phyloP scores from a whole-genome alignment of 495 filamentous ascomycete genomes.

The Echria macrotheca region DNA sequence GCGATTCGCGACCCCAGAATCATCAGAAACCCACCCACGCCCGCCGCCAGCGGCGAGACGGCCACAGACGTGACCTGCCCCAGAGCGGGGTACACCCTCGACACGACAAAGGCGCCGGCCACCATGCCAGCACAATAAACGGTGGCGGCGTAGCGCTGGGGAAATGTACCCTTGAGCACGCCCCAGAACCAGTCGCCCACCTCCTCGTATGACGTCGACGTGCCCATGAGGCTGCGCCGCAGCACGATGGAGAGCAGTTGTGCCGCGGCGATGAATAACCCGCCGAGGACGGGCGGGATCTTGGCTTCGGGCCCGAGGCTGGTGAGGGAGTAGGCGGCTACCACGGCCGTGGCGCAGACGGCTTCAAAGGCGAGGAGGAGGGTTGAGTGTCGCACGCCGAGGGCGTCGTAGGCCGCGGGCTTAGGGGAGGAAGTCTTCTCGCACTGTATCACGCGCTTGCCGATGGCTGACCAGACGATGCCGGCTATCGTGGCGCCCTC shows the following conservation, averaged over 20 bases:
- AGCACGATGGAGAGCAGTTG: slow-evolving; percentile 43
- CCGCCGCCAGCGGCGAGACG: slow-evolving; percentile 28
- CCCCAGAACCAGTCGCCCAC: slow-evolving; percentile 43
- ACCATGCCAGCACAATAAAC: slow-evolving; percentile 42
- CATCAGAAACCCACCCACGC: slow-evolving; percentile 46
- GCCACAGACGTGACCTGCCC: slow-evolving; percentile 15
- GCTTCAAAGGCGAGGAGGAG: slow-evolving; percentile 29
- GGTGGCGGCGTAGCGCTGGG: slow-evolving; percentile 28
- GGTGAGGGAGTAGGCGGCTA: slow-evolving; percentile 22
- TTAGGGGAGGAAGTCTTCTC: not conserved
- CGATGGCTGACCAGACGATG: slow-evolving; percentile 31
- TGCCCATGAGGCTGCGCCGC: slow-evolving; percentile 41
- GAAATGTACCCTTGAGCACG: slow-evolving; percentile 18
- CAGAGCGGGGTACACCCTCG: slow-evolving; percentile 23
- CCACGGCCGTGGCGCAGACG: slow-evolving; percentile 24
- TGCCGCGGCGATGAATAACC: slow-evolving; percentile 43
- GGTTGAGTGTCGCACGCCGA: slow-evolving; percentile 23
- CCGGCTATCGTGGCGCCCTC: slow-evolving; percentile 41
- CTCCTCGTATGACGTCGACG: slow-evolving; percentile 49
- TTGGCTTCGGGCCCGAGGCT: slow-evolving; percentile 24
- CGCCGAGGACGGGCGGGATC: slow-evolving; percentile 38
- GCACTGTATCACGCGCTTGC: slow-evolving; percentile 18
- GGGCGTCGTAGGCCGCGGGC: slow-evolving; percentile 25
- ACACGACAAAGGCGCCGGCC: slow-evolving; percentile 34
- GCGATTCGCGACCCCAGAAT: slow-evolving; percentile 48